Base-by-base conservation (phyloP, 2,329 filamentous ascomycete genomes). In the Colletotrichum sp. region DNA sequence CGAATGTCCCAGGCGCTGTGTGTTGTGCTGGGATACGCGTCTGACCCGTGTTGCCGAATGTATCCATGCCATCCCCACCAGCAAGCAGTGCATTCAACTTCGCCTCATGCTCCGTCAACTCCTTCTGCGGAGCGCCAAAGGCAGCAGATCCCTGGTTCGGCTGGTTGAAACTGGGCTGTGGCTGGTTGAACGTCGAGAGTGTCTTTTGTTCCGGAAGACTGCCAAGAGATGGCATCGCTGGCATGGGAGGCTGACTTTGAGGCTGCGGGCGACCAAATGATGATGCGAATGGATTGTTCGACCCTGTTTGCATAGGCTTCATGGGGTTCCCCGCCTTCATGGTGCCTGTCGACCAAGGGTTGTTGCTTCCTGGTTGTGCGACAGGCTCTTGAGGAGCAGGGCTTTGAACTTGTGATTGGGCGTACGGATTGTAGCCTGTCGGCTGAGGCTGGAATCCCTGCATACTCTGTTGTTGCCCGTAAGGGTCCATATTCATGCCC, bases 41-140 rank as follows among this genome's bases (percentile, higher is more conserved):
- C 78, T 99, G 95, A 79, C 97, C 97, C n/a, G 95, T 95, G 84
- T 99, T 99, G 79, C 97, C 97, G 83, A 98, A 99, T 0, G 97
- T 99, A 83, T 99, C 97, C 88, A 98, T 95, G 28, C 97, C 97
- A 73, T 99, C 97, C 78, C 97, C 96, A 28, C 91, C 92, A 5
- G 96, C 91, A 60, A 99, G 92, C 39, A 99, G 92, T 2, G 94
- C 91, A 83, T 99, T 99, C 79, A 99, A 93, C 81, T 92, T 94
- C 26, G 94, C 92, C 82, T 93, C 90, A 84, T 93, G 92, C 82
- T 92, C 91, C 80, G 85, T 92, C 79, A 92, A 81, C 77, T 91
- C 88, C 81, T 87, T 91, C 80, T 90, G 90, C 2, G 89, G 89
- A 77, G 72, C 66, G 10, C 66, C 72, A 32, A 78, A 78, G 3